Conservation (phyloP, 805 yeast genomes). For the Sugiyamaella lignohabitans region DNA sequence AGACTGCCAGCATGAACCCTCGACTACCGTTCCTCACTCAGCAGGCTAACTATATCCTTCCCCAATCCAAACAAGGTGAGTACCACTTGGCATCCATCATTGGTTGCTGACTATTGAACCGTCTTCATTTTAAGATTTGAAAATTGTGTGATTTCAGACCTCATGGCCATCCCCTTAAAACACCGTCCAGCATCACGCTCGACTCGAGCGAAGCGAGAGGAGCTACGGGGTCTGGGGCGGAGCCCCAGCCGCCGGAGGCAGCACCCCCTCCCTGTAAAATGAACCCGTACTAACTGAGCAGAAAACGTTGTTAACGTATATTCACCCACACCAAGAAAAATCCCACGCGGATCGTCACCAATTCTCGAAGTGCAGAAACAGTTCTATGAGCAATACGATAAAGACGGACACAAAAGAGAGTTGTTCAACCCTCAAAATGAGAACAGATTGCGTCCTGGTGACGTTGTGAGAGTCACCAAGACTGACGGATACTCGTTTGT, state of each 20-base stretch:
- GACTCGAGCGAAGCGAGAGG: too few species aligned
- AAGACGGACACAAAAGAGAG: slow-evolving; percentile 58
- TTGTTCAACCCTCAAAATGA: slow-evolving; percentile 43
- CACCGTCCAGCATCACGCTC: too few species aligned
- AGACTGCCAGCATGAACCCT: not conserved
- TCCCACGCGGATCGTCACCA: slow-evolving; percentile 29
- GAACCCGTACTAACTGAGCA: too few species aligned
- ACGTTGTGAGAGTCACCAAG: slow-evolving; percentile 69
- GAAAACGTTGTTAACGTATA: slow-evolving; percentile 31
- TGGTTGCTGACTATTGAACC: too few species aligned
- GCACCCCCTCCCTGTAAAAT: too few species aligned
- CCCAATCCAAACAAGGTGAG: not conserved
- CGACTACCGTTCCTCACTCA: not conserved
- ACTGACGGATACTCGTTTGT: slow-evolving; percentile 51
- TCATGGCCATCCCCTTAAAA: too few species aligned
- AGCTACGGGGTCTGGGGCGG: too few species aligned
- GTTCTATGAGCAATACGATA: slow-evolving; percentile 57
- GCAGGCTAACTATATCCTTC: not conserved
- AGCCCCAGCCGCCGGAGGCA: too few species aligned
- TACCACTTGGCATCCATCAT: too few species aligned
- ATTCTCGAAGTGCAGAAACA: slow-evolving; percentile 44
- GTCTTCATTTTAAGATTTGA: too few species aligned
- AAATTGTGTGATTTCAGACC: too few species aligned
- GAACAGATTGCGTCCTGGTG: slow-evolving; percentile 67
- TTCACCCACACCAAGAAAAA: slow-evolving; percentile 29